Evolutionary conservation across 2,329 filamentous ascomycete species (phyloP), one percentile per base, ranked within the genome.

Genomic region (Huntiella abstrusa): DNA sequence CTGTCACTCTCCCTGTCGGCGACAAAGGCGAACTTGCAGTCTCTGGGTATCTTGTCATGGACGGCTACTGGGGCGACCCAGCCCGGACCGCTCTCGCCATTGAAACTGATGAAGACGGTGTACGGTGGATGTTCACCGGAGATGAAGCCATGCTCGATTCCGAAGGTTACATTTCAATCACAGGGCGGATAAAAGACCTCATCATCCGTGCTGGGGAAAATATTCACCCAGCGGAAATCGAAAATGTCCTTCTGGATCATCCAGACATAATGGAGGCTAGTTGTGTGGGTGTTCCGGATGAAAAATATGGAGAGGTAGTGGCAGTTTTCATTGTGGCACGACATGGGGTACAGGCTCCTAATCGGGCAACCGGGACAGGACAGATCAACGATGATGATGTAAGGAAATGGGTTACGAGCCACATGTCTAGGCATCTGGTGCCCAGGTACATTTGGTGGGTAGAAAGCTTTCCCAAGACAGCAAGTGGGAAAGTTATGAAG

Each of bases 141-240:
- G 91, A 98, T 56, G 88, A 96, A 65, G 91, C 86, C 2, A 64
- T 67, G 45, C 92, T 96, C 73, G 84, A 92, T 51, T 67, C 62
- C 4, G 70, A 86, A 22, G 91, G 88, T 2, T 96, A 86, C 58
- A 74, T 95, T 2, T 73, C 74, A 54, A 94, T 96, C 56, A 95
- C 86, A 1, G 85, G 87, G 3, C 71, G 87, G 12, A 88, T 94
- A 57, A 96, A 96, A 62, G 91, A 98, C 58, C 63, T 96, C 46
- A 95, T 98, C 55, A 96, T 96, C 58, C 75, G 85, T 19, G 88
- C 83, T 22, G 91, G 91, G 17, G 91, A 96, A 60, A 98, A 98
- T 59, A 94, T 95, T 47, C 84, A 94, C 59, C 91, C 91, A 0
- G 68, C 94, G 4, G 91, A 96, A 60, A 71, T 96, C 3, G 91